Evolutionary conservation across 192 early-diverging fungal genomes (phyloP).

Genomic region (Coemansia guatemalensis): DNA sequence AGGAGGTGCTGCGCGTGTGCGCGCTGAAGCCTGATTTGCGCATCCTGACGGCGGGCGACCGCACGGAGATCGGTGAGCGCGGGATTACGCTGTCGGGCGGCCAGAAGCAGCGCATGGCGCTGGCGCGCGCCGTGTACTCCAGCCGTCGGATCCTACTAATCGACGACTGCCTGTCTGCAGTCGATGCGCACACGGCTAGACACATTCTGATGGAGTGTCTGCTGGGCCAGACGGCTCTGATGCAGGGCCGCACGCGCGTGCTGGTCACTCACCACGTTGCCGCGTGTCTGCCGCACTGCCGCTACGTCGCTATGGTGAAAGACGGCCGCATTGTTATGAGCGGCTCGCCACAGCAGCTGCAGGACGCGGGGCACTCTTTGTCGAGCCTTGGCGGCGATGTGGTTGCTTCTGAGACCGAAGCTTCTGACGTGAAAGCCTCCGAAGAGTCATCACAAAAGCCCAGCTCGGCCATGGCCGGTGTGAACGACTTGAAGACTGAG

Average conservation of each 20-base stretch:
- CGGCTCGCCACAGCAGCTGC: constrained; percentile 56
- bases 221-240: constrained; percentile 59
- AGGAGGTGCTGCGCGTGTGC: constrained; percentile 77
- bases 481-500: constrained; percentile 27
- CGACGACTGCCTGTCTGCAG: constrained; percentile 92
- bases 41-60: constrained; percentile 80
- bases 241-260: constrained; percentile 78
- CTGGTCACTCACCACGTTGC: constrained; percentile 89
- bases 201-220: constrained; percentile 80
- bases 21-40: constrained; percentile 84
- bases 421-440: background rate
- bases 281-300: constrained; percentile 58
- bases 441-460: background rate
- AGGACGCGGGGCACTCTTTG: constrained; percentile 8
- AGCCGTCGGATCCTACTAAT: constrained; percentile 64
- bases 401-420: background rate
- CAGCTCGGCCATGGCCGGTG: background rate
- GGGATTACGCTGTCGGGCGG: constrained; percentile 84
- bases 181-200: constrained; percentile 91
- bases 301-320: constrained; percentile 61
- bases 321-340: constrained; percentile 59
- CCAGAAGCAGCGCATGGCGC: constrained; percentile 83
- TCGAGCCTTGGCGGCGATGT: constrained; percentile 8
- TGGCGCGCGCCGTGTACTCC: constrained; percentile 86
- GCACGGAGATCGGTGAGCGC: constrained; percentile 93